A percentile compares a stretch with the other conserved stretches of the same genome.
phyloP scores from a whole-genome alignment of 2,329 filamentous ascomycete genomes.

The Phialocephala subalpina region DNA sequence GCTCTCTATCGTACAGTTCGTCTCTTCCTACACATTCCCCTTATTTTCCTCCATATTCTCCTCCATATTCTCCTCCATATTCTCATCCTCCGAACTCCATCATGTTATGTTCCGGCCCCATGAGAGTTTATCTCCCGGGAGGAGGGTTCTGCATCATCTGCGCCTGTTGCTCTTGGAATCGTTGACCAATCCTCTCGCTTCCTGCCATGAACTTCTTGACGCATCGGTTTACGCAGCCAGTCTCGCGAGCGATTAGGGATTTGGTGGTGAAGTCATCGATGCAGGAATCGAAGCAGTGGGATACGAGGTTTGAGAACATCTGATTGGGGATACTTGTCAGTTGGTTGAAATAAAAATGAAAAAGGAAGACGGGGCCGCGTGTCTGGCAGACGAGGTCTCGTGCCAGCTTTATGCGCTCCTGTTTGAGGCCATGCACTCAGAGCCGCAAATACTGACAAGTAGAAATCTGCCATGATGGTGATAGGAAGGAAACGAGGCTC shows the following conservation, averaged over 20 bases:
- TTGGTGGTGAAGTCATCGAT: slow-evolving; percentile 99
- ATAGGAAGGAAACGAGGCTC: not conserved
- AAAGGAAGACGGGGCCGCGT: not conserved
- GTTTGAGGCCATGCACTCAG: not conserved
- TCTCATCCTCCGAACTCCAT: not conserved
- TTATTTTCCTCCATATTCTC: not conserved
- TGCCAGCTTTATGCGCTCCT: slow-evolving; percentile 1
- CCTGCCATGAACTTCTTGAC: slow-evolving; percentile 96
- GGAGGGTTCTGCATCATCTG: slow-evolving; percentile 57
- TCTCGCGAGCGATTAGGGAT: slow-evolving; percentile 86
- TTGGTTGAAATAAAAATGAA: not conserved
- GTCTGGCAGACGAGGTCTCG: not conserved
- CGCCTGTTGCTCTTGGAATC: slow-evolving; percentile 79
- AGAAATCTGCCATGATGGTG: slow-evolving; percentile 2
- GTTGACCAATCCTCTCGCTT: slow-evolving; percentile 87
- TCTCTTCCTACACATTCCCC: not conserved
- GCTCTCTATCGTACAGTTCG: not conserved
- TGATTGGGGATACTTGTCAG: slow-evolving; percentile 41
- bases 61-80: too few species aligned
- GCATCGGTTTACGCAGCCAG: slow-evolving; percentile 91
- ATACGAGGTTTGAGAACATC: slow-evolving; percentile 74
- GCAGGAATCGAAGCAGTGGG: slow-evolving; percentile 95
- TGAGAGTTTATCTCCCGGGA: slow-evolving; percentile 36
- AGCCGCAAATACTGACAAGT: not conserved
- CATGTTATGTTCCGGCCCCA: not conserved